Evolutionary conservation across 2,329 filamentous ascomycete species (phyloP).

Genomic region (Lasiodiplodia sp.): DNA sequence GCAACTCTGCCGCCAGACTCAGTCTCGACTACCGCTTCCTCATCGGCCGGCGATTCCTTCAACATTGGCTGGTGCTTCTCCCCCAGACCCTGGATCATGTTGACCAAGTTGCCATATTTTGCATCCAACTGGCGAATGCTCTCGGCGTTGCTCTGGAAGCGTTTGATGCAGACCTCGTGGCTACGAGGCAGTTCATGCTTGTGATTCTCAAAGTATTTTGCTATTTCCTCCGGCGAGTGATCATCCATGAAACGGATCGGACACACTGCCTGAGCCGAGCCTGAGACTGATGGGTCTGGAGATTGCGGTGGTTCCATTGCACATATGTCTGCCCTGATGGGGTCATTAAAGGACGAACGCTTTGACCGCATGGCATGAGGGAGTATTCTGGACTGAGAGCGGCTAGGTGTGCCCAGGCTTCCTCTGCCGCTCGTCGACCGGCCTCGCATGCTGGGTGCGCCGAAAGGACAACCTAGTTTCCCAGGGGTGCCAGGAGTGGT

Average conservation of each 20-base stretch:
- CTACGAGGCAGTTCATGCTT: conserved; percentile 94
- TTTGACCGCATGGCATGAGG: conserved; percentile 45
- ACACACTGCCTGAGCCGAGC: conserved; percentile 68
- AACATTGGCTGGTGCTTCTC: conserved; percentile 88
- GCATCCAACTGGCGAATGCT: conserved; percentile 88
- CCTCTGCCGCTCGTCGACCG: conserved; percentile 53
- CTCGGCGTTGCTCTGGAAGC: conserved; percentile 86
- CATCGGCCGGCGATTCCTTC: conserved; percentile 56
- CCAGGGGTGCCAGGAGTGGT: conserved; percentile 85
- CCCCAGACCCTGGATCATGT: conserved; percentile 91
- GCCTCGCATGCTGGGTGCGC: conserved; percentile 55
- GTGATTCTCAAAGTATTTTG: conserved; percentile 91
- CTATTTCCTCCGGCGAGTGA: conserved; percentile 91
- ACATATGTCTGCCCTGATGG: conserved; percentile 51
- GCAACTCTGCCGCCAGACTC: conserved; percentile 76
- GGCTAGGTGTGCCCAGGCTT: conserved; percentile 52
- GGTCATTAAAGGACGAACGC: conserved; percentile 51
- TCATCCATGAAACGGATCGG: conserved; percentile 93
- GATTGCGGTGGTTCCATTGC: conserved; percentile 50
- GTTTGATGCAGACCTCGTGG: conserved; percentile 88
- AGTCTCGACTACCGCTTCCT: conserved; percentile 49
- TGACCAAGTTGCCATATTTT: conserved; percentile 90
- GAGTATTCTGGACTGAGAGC: conserved; percentile 48
- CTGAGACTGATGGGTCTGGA: conserved; percentile 51
- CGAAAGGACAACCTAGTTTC: conserved; percentile 82